Evolutionary conservation across 1,139 yeast genomes (phyloP).

Genomic region (Hyphopichia burtonii): DNA sequence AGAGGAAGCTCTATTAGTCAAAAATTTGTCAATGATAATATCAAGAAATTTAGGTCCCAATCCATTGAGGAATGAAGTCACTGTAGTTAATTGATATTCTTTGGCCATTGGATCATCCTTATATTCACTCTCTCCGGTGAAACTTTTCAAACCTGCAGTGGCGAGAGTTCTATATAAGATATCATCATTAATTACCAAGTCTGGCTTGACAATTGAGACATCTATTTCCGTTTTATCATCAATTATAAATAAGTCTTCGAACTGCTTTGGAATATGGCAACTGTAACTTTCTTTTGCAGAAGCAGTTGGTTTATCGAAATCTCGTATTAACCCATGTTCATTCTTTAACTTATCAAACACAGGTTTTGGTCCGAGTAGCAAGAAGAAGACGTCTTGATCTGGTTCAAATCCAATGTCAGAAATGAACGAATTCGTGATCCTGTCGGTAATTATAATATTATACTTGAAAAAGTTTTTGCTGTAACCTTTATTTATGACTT

Average conservation of each 20-base stretch:
- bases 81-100: slow-evolving; percentile 47
- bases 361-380: slow-evolving; percentile 29
- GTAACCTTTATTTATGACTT: slow-evolving; percentile 49
- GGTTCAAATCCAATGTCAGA: slow-evolving; percentile 23
- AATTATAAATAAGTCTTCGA: slow-evolving; percentile 13
- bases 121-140: slow-evolving; percentile 7
- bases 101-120: slow-evolving; percentile 6
- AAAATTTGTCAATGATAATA: slow-evolving; percentile 14
- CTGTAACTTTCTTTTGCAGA: slow-evolving; percentile 18
- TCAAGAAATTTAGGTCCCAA: slow-evolving; percentile 40
- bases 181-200: slow-evolving; percentile 17
- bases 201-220: slow-evolving; percentile 16
- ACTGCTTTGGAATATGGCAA: slow-evolving; percentile 30
- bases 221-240: slow-evolving; percentile 12
- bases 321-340: slow-evolving; percentile 16
- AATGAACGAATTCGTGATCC: slow-evolving; percentile 37
- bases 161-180: slow-evolving; percentile 34
- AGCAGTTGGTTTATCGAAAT: slow-evolving; percentile 17
- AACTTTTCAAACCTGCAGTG: slow-evolving; percentile 43
- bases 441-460: slow-evolving; percentile 38
- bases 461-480: slow-evolving; percentile 43
- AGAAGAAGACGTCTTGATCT: slow-evolving; percentile 17
- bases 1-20: slow-evolving; percentile 7
- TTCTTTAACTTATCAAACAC: slow-evolving; percentile 13
- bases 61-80: slow-evolving; percentile 49